Conservation (phyloP, 495 filamentous ascomycete genomes). For the Hypoxylon cercidicola region DNA sequence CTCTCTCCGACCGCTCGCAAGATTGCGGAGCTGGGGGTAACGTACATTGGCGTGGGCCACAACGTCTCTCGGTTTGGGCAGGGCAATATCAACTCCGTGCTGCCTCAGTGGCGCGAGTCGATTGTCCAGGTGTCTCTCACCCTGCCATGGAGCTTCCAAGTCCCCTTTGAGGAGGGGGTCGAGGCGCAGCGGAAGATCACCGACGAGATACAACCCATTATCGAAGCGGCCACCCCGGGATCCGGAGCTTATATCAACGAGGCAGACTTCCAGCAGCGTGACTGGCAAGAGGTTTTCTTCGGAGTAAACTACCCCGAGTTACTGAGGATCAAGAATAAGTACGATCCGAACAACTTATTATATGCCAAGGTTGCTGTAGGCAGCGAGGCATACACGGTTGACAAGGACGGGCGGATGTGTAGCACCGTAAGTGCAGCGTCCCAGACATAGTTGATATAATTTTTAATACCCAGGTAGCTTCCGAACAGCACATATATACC, state of each 20-base stretch:
- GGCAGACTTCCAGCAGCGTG: slow-evolving; percentile 53
- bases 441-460: slow-evolving; percentile 1
- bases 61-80: slow-evolving; percentile 53
- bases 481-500: no score
- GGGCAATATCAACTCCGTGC: slow-evolving; percentile 61
- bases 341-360: slow-evolving; percentile 40
- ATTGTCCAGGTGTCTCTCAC: slow-evolving; percentile 48
- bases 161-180: slow-evolving; percentile 50
- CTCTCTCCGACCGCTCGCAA: slow-evolving; percentile 57
- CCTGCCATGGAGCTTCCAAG: slow-evolving; percentile 31
- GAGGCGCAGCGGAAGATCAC: slow-evolving; percentile 59
- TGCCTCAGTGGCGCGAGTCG: slow-evolving; percentile 68
- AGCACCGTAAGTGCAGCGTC: background rate
- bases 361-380: slow-evolving; percentile 28
- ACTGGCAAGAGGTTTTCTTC: slow-evolving; percentile 55
- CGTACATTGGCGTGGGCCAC: slow-evolving; percentile 49
- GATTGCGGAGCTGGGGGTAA: slow-evolving; percentile 58
- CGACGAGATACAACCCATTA: slow-evolving; percentile 54
- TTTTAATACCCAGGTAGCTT: background rate
- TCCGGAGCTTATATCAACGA: slow-evolving; percentile 58
- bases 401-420: slow-evolving; percentile 27
- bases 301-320: slow-evolving; percentile 48
- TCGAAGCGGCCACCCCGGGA: slow-evolving; percentile 49
- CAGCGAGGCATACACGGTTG: slow-evolving; percentile 25
- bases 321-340: slow-evolving; percentile 44